phyloP scores from a whole-genome alignment of 345 rosid species.

The Brassica nigra region DNA sequence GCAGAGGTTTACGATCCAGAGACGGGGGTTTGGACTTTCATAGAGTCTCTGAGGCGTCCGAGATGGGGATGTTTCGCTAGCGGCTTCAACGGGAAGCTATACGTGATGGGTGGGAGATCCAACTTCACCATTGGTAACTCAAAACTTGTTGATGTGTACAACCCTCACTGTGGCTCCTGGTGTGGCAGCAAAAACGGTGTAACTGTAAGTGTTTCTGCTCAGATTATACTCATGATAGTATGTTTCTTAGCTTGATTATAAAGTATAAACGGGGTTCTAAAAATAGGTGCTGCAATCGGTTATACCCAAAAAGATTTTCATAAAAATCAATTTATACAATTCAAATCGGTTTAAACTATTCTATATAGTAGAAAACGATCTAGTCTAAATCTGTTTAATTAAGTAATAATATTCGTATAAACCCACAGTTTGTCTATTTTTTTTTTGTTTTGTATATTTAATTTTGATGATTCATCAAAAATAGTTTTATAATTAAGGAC shows the following conservation, averaged over 20 bases:
- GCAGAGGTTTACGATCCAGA: conserved; percentile 81
- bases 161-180: conserved; percentile 69
- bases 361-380: too few species aligned
- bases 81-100: conserved; percentile 73
- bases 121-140: conserved; percentile 91
- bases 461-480: not conserved
- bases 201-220: conserved; percentile 41
- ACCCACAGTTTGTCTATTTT: too few species aligned
- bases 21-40: conserved; percentile 56
- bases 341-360: not conserved
- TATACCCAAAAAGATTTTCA: not conserved
- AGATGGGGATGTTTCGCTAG: conserved; percentile 89
- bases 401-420: too few species aligned
- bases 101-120: conserved; percentile 94
- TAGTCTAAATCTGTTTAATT: not conserved
- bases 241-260: conserved; percentile 13
- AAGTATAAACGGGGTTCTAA: not conserved
- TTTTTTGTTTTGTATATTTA: too few species aligned
- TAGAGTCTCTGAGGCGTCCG: conserved; percentile 79
- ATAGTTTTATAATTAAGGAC: too few species aligned
- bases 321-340: not conserved
- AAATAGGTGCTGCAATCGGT: not conserved
- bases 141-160: conserved; percentile 69
- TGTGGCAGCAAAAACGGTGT: conserved; percentile 80
- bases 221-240: not conserved